Percentiles rank a stretch among this genome's conserved stretches.
These are phyloP conservation scores for Floccularia luteovirens DNA, from an alignment of 768 basidiomycete genomes.

Conservation along the genomic window DNA sequence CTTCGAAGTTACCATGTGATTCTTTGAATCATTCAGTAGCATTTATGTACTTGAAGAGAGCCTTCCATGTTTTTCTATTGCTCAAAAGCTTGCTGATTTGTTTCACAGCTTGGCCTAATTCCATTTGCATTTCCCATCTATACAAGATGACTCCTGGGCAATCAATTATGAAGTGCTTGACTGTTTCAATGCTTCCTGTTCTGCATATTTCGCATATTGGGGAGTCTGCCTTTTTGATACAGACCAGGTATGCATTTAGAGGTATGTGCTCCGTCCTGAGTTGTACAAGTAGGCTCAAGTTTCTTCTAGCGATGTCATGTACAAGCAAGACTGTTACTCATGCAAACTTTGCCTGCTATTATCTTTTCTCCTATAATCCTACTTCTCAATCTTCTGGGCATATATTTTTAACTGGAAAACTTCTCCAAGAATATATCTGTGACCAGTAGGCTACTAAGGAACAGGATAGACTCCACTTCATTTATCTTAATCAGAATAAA, in stretches of 20 bases:
- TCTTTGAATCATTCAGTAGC: not conserved
- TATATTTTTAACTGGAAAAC: slow-evolving; percentile 22
- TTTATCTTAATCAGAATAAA: slow-evolving; percentile 22
- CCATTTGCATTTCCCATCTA: not conserved
- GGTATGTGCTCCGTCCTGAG: slow-evolving; percentile 19
- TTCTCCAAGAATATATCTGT: slow-evolving; percentile 37
- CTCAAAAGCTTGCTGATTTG: not conserved
- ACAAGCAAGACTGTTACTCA: slow-evolving; percentile 6
- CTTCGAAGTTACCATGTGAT: not conserved
- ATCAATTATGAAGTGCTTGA: not conserved
- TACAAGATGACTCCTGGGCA: not conserved
- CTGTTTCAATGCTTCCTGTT: not conserved
- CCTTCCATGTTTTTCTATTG: not conserved
- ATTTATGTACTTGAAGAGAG: not conserved
- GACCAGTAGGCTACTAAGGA: slow-evolving; percentile 39
- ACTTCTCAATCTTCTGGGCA: slow-evolving; percentile 20
- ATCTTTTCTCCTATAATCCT: slow-evolving; percentile 10
- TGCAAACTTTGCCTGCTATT: slow-evolving; percentile 16
- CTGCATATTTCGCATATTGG: not conserved
- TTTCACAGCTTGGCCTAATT: not conserved
- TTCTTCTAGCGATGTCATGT: slow-evolving; percentile 2
- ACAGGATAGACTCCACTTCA: slow-evolving; percentile 26
- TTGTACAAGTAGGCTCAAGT: slow-evolving; percentile 14
- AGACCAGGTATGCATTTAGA: slow-evolving; percentile 9
- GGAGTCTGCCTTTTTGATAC: not conserved